These are phyloP conservation scores for Dorcoceras hygrometricum DNA, from an alignment of 257 asterid species.

Conservation along the genomic window DNA sequence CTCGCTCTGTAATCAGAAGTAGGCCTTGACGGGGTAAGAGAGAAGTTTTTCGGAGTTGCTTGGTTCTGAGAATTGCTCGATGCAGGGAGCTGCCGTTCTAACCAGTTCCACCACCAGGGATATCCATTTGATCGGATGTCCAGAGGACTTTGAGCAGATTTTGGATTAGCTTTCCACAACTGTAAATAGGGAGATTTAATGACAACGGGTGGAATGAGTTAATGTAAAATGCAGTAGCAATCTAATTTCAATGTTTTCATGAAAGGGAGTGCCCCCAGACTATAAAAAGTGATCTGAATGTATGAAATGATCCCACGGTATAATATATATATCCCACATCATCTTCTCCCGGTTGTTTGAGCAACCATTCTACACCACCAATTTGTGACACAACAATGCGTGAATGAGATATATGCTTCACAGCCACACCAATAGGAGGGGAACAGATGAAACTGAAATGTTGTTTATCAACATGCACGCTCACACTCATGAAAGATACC, in stretches of 20 bases:
- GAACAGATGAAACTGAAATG: too few relatives aligned
- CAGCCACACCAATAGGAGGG: neutral
- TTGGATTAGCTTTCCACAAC: slow-evolving; percentile 67
- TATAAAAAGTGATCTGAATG: neutral
- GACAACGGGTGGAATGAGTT: neutral
- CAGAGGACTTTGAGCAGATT: slow-evolving; percentile 35
- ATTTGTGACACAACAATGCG: neutral
- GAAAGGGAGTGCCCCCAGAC: neutral
- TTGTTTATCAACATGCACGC: neutral
- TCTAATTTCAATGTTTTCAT: neutral
- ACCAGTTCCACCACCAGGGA: slow-evolving; percentile 99
- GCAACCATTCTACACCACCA: neutral
- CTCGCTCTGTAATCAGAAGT: slow-evolving; percentile 59
- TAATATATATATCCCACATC: too few relatives aligned
- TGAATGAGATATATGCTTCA: neutral
- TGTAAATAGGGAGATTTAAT: slow-evolving; percentile 25
- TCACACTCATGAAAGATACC: neutral
- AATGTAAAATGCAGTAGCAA: neutral
- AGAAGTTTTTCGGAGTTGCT: slow-evolving; percentile 31
- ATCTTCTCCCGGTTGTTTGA: neutral
- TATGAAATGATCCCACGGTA: neutral
- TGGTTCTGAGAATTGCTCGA: slow-evolving; percentile 38
- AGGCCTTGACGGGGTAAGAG: slow-evolving; percentile 57
- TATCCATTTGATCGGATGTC: slow-evolving; percentile 55
- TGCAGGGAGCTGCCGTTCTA: slow-evolving; percentile 66